Base-by-base conservation (phyloP, 73 alveolate genomes). In the Diophrys sp. region DNA sequence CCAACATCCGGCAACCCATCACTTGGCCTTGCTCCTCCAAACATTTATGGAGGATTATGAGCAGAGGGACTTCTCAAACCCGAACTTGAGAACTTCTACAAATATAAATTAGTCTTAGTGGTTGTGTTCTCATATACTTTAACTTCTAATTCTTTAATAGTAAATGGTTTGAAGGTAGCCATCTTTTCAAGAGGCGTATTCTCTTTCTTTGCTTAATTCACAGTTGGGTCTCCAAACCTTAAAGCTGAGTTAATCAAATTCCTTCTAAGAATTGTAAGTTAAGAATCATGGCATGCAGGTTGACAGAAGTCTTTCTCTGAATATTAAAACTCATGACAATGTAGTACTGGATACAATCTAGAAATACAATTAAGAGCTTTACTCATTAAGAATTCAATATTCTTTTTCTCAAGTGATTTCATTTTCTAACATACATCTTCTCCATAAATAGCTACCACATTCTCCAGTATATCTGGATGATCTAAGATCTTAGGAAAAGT, bases 401-500 rank as follows among this genome's bases (percentile, higher is more conserved):
- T 44, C 56, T 18, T n/a, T 78, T 76, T 77, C 54, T 31, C 32
- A 53, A 34, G 44, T 23, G 29, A 69, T 26, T 67, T 77, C 1
- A 83, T 0, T 30, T 29, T 24, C 30, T 34, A n/a, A 71, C 71
- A 31, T 0, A 77, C 76, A 44, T 68, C 70, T 44, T 83, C 91
- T 31, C 69, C 25, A 85, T 87, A 85, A 26, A 85, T 77, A 0
- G 56, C 67, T 0, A 79, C 56, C 31, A 85, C 31, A 30, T 56
- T 11, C 67, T 85, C 93, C 29, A 79, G 73, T 68, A 85, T 44
- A 67, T 85, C 93, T 0, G 93, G 88, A 55, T 79, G 54, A 55
- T 85, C 93, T 2, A 85, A 56, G 29, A 85, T 85, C 76, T 77
- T 85, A 2, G 93, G 93, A 80, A 85, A 85, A 23, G 88, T 31